Evolutionary conservation across 2,329 filamentous ascomycete species (phyloP).

Genomic region (Alternaria solani): DNA sequence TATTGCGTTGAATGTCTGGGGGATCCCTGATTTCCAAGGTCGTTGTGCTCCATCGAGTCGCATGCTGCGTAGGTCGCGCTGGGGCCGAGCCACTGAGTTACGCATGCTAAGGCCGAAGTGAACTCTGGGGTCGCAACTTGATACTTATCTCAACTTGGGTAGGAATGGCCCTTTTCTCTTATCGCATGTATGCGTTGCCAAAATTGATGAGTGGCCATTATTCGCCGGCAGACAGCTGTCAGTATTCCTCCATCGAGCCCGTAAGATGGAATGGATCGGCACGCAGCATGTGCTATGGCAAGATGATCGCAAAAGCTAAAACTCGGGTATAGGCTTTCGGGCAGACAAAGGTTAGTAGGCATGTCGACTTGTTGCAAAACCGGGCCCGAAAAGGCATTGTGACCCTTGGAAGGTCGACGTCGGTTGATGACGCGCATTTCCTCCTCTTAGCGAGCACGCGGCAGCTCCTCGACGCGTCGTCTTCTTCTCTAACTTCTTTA

Average conservation of each 20-base stretch:
- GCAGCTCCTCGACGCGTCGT: background rate
- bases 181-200: background rate
- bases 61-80: background rate
- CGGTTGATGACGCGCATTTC: background rate
- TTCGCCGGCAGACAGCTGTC: background rate
- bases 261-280: background rate
- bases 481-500: background rate
- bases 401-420: background rate
- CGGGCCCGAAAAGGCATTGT: background rate
- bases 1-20: background rate
- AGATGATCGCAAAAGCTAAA: background rate
- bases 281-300: background rate
- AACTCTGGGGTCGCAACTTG: slow-evolving; percentile 1
- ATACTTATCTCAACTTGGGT: background rate
- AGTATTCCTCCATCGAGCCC: background rate
- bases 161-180: background rate
- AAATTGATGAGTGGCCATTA: background rate
- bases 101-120: slow-evolving; percentile 16
- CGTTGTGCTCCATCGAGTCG: background rate
- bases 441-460: background rate
- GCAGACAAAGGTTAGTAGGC: background rate
- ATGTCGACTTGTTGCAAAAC: background rate
- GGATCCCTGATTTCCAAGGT: background rate
- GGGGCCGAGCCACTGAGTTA: background rate
- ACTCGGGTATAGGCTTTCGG: background rate